Evolutionary conservation across 164 flowering plant genomes (phyloP), one percentile per base, ranked within the genome.

Genomic region (Nymphaea thermarum): DNA sequence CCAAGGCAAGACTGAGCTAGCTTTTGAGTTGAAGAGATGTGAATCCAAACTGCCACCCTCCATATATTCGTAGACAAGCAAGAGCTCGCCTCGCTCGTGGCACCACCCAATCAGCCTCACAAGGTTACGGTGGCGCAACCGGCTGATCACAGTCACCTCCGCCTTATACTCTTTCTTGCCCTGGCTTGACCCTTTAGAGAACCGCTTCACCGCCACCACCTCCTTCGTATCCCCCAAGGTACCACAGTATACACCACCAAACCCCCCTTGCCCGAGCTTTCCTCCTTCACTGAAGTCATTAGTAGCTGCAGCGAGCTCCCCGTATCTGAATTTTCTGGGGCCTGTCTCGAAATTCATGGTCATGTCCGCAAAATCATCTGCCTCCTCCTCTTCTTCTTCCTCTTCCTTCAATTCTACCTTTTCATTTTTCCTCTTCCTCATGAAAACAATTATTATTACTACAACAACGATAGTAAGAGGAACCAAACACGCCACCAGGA

Each of bases 31-130:
- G 66, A 83, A 83, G 18, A 83, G 75, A 60, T 82, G 83, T 7
- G 71, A 25, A 67, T 83, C 87, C 1, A 82, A 81, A 66, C 87
- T 83, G 15, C 81, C 80, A 62, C 82, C 82, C 1, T 82, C 80
- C 84, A 84, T 79, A 71, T 70, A 73, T 76, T 84, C 85, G 36
- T 84, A 82, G 64, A 82, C 78, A 10, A 84, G 84, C n/a, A 84
- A 76, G 41, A 84, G 65, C 25, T 82, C 82, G 8, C 78, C 71
- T 45, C 65, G 57, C n/a, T 78, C 82, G n/a, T 84, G 87, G 73
- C 85, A 75, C 87, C 87, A 84, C 25, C 86, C 84, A n/a, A 80
- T 64, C 62, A 80, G 82, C 44, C 78, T 81, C 16, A 83, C 84
- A 66, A 83, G 59, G 66, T 84, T 84, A 60, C 79, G 62, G 62